Evolutionary conservation across 179 eudicot genomes (phyloP), one percentile per base, ranked within the genome.

Genomic region (Actinidia arguta): DNA sequence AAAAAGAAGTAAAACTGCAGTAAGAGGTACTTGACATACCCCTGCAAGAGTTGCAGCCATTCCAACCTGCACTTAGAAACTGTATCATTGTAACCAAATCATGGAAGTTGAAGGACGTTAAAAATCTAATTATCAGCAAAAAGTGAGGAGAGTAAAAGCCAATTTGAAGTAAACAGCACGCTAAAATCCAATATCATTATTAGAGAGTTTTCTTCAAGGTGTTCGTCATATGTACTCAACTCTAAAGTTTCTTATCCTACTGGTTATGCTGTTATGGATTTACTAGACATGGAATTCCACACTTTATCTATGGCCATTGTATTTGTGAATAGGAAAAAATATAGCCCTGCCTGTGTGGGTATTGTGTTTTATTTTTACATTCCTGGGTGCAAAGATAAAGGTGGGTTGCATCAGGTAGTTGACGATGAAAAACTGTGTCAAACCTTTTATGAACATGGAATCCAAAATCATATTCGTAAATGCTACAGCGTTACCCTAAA

Each of bases 31-130:
- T 82, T 96, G 96, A 83, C 99, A 96, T 62, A 96, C 99, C 79
- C 98, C 98, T 76, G 98, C 99, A 75, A 96, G 96, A 71, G 99
- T 96, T 87, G 99, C 98, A 89, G 99, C 97, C 99, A 96, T 96
- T 82, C 96, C 99, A 81, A 96, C 99, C 99, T 96, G 94, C 70
- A 79, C 54, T 50, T 55, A 66, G 20, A 54, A 70, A 80, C 39
- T n/a, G 47, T 18, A 31, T 48, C 84, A 61, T 50, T 3, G 27
- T 48, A 72, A 77, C 8, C 67, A 25, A 68, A 39, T 76, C 72
- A 61, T 42, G 42, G 63, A 27, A 16, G 18, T 51, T 22, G 80
- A 39, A 75, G 61, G 63, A 44, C n/a, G 61, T 39, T 22, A 80
- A 61, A 54, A 51, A 64, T 66, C 13, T 51, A 79, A 36, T 20